phyloP scores from a whole-genome alignment of 345 rosid species.

The Eucalyptus rudis region DNA sequence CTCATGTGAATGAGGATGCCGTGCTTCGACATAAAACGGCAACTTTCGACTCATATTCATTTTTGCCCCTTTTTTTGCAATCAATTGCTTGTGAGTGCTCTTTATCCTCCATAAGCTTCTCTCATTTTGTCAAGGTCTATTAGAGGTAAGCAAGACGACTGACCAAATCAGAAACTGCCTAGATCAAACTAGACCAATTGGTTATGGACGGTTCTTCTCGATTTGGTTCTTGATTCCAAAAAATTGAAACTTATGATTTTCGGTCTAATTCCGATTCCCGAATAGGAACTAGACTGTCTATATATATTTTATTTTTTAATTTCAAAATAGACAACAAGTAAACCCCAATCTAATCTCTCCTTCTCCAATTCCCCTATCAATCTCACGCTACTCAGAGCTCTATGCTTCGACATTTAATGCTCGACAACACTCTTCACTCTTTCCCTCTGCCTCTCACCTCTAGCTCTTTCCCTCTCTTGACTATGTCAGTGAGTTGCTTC shows the following conservation, averaged over 20 bases:
- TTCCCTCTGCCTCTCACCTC: background rate
- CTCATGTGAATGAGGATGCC: background rate
- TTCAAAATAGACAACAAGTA: no score
- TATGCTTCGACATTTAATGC: no score
- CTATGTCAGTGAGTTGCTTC: background rate
- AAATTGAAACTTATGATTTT: no score
- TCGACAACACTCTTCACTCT: background rate
- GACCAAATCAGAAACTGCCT: rapidly evolving
- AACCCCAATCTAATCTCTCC: no score
- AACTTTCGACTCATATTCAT: rapidly evolving
- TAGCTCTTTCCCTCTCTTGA: background rate
- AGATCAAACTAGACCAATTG: no score
- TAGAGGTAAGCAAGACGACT: no score
- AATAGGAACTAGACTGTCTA: rapidly evolving
- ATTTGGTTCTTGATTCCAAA: no score
- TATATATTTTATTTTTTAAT: no score
- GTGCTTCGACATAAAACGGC: background rate
- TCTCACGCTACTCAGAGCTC: no score
- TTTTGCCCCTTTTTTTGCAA: no score
- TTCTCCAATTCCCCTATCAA: no score
- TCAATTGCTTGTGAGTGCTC: background rate
- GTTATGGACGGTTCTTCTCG: rapidly evolving
- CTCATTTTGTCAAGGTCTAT: rapidly evolving
- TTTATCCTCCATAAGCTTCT: background rate
- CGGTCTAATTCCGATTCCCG: rapidly evolving